Percentiles rank a stretch among this genome's conserved stretches.
Conservation (phyloP, 306 rosid species). For the Casuarina cunninghamiana region DNA sequence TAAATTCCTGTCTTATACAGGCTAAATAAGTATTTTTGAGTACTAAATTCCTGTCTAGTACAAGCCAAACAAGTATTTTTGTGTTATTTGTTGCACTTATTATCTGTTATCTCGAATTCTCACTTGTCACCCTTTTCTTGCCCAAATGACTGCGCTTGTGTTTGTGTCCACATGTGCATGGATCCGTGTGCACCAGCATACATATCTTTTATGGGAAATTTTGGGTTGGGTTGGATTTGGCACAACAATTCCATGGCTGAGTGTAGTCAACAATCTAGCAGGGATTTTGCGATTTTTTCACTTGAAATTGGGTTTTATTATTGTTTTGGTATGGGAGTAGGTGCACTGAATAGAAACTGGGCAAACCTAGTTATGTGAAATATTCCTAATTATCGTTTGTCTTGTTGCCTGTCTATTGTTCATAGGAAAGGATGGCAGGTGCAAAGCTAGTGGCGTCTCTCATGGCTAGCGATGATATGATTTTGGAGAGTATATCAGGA, state of each 20-base stretch:
- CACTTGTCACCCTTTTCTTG: neutral
- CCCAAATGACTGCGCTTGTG: neutral
- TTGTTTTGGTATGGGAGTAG: neutral
- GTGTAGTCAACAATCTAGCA: neutral
- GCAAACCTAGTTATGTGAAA: neutral
- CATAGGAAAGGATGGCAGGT: slow-evolving; percentile 80
- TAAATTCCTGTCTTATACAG: neutral
- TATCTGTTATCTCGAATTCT: neutral
- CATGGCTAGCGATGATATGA: slow-evolving; percentile 78
- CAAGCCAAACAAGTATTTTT: too few relatives aligned
- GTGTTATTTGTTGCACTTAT: neutral
- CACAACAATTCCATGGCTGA: neutral
- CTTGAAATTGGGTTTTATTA: neutral
- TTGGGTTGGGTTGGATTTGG: neutral
- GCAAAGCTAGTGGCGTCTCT: slow-evolving; percentile 88
- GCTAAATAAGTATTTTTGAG: neutral
- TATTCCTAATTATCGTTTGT: slow-evolving; percentile 3
- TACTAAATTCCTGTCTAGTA: neutral
- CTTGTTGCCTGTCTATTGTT: slow-evolving; percentile 13
- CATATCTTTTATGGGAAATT: neutral
- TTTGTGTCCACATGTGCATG: neutral
- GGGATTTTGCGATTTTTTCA: neutral
- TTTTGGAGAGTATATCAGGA: slow-evolving; percentile 63
- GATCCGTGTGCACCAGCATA: neutral
- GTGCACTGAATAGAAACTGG: neutral